Evolutionary conservation across 768 basidiomycete species (phyloP).

Genomic region (Mrakia frigida): DNA sequence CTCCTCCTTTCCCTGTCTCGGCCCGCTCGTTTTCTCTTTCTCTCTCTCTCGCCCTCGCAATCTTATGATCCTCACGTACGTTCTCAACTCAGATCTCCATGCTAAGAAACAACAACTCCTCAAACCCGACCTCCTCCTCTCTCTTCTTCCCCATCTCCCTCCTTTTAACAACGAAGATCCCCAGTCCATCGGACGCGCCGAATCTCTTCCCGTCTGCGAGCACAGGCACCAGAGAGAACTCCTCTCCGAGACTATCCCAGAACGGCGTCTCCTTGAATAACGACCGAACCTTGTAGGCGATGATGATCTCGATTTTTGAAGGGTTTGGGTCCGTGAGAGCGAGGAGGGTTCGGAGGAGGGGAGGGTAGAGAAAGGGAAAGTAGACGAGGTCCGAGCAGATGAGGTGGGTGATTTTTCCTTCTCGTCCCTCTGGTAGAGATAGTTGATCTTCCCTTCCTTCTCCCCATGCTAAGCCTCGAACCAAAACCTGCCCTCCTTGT

Average conservation of each 20-base stretch:
- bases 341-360: slow-evolving; percentile 13
- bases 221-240: slow-evolving; percentile 1
- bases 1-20: not conserved
- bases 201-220: not conserved
- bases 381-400: slow-evolving; percentile 17
- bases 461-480: slow-evolving; percentile 13
- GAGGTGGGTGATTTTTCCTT: not conserved
- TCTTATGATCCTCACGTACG: not conserved
- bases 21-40: not conserved
- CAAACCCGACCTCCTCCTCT: slow-evolving; percentile 2
- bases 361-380: slow-evolving; percentile 24
- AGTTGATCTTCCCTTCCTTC: not conserved
- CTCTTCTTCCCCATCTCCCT: not conserved
- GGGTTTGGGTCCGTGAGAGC: slow-evolving; percentile 5
- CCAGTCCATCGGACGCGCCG: not conserved
- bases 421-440: not conserved
- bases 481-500: not conserved
- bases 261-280: slow-evolving; percentile 14
- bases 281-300: slow-evolving; percentile 16
- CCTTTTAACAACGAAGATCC: not conserved
- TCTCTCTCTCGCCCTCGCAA: not conserved
- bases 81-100: not conserved
- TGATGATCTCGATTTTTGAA: slow-evolving; percentile 5
- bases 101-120: slow-evolving; percentile 18
- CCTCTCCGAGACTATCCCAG: slow-evolving; percentile 2